Evolutionary conservation across 1,139 yeast species (phyloP).

Genomic region (Geotrichum bryndzae): DNA sequence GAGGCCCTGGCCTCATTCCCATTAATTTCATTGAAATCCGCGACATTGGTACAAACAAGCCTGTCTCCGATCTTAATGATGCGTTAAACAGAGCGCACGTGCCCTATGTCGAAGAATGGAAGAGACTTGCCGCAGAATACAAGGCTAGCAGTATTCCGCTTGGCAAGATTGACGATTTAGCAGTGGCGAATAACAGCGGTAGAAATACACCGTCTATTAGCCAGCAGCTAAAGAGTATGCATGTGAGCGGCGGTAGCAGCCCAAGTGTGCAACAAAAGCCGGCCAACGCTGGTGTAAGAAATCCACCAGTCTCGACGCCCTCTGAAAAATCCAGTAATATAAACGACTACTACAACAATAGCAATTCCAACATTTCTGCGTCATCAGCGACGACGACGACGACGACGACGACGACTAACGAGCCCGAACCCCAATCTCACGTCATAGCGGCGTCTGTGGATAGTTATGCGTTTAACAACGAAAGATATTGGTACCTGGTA

Average conservation of each 20-base stretch:
- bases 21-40: constrained; percentile 82
- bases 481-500: constrained; percentile 83
- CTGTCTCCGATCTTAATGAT: constrained; percentile 44
- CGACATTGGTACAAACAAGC: constrained; percentile 60
- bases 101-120: constrained; percentile 96
- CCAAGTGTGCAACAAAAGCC: constrained; percentile 1
- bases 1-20: constrained; percentile 98
- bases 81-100: constrained; percentile 60
- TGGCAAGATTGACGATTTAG: constrained; percentile 6
- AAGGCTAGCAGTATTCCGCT: constrained; percentile 86
- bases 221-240: constrained; percentile 8
- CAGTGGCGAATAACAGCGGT: neutral
- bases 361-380: neutral
- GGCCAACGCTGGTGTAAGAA: neutral
- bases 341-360: neutral
- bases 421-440: constrained; percentile 16
- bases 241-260: neutral
- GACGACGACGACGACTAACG: neutral
- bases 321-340: neutral
- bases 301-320: neutral
- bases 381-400: neutral
- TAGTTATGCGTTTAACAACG: constrained; percentile 73
- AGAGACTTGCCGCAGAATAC: constrained; percentile 80
- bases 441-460: constrained; percentile 66
- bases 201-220: constrained; percentile 1